These are phyloP conservation scores for Kurtzmaniella natalensis DNA, from an alignment of 1,139 yeast species.

Conservation along the genomic window DNA sequence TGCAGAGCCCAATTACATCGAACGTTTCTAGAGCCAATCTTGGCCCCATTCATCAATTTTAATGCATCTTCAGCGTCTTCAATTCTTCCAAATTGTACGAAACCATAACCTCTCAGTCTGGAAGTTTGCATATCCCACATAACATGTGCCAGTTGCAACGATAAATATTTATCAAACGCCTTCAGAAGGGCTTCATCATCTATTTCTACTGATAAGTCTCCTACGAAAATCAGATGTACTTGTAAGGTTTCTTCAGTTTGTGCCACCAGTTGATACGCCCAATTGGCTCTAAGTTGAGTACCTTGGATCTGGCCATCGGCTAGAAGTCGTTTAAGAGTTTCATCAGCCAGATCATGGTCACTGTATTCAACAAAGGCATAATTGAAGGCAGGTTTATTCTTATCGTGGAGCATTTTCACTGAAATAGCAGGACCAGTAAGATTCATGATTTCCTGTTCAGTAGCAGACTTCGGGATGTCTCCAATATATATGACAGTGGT, in stretches of 20 bases:
- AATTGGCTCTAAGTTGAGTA: slow-evolving; percentile 60
- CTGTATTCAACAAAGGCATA: slow-evolving; percentile 83
- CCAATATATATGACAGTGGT: slow-evolving; percentile 75
- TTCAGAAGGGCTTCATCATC: slow-evolving; percentile 66
- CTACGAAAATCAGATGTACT: slow-evolving; percentile 65
- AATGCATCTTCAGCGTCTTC: slow-evolving; percentile 74
- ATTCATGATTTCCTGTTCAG: slow-evolving; percentile 59
- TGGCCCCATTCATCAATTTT: slow-evolving; percentile 69
- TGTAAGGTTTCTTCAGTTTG: slow-evolving; percentile 49
- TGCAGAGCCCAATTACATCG: slow-evolving; percentile 90
- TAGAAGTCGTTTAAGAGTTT: slow-evolving; percentile 52
- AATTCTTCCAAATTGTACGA: slow-evolving; percentile 70
- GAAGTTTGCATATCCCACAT: slow-evolving; percentile 98
- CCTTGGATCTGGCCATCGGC: slow-evolving; percentile 54
- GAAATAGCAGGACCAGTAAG: slow-evolving; percentile 56
- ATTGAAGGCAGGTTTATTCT: slow-evolving; percentile 67
- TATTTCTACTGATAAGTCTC: slow-evolving; percentile 80
- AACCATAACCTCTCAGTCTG: slow-evolving; percentile 87
- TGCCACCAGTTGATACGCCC: slow-evolving; percentile 75
- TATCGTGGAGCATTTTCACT: slow-evolving; percentile 70
- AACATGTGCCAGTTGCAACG: slow-evolving; percentile 80
- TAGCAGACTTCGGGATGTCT: slow-evolving; percentile 59
- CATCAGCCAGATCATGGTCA: slow-evolving; percentile 52
- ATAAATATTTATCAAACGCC: slow-evolving; percentile 56
- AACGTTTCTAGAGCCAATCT: slow-evolving; percentile 69